A percentile compares a stretch with the other conserved stretches of the same genome.
These are phyloP conservation scores for Cryptococcus amylolentus DNA, from an alignment of 1,284 basidiomycete genomes.

Conservation along the genomic window DNA sequence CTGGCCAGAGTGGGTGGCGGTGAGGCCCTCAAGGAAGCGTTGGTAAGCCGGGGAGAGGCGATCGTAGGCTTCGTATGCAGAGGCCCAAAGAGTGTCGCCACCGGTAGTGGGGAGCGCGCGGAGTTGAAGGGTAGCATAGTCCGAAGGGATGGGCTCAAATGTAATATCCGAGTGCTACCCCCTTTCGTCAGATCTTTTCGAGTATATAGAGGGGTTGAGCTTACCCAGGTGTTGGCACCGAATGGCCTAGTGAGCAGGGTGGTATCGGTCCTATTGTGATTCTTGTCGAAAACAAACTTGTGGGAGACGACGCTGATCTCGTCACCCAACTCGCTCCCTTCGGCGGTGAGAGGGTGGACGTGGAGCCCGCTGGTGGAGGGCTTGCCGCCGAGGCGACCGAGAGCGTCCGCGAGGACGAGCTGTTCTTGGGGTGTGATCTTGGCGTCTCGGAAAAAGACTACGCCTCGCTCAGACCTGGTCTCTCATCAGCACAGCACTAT, in stretches of 20 bases:
- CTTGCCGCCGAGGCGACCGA: slow-evolving; percentile 60
- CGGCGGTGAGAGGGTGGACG: slow-evolving; percentile 62
- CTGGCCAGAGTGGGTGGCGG: slow-evolving; percentile 56
- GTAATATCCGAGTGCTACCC: slow-evolving; percentile 58
- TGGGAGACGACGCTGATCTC: slow-evolving; percentile 34
- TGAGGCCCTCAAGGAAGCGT: slow-evolving; percentile 40
- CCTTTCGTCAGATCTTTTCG: not conserved
- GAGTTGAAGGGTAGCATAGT: slow-evolving; percentile 17
- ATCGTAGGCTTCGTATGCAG: slow-evolving; percentile 59
- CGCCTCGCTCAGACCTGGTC: slow-evolving; percentile 59
- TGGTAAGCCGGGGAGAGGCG: slow-evolving; percentile 52
- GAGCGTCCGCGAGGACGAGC: slow-evolving; percentile 52
- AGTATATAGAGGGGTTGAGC: no score
- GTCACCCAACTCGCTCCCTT: slow-evolving; percentile 38
- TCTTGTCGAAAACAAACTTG: slow-evolving; percentile 26
- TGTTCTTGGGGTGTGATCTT: slow-evolving; percentile 51
- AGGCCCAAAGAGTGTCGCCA: slow-evolving; percentile 52
- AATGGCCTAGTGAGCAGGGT: slow-evolving; percentile 14
- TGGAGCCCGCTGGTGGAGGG: slow-evolving; percentile 59
- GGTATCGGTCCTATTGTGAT: slow-evolving; percentile 18
- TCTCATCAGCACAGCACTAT: not conserved
- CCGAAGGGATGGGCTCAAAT: slow-evolving; percentile 64
- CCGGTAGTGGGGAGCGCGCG: slow-evolving; percentile 17
- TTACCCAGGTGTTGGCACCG: slow-evolving; percentile 1
- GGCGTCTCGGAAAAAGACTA: slow-evolving; percentile 63